Evolutionary conservation across 1,284 basidiomycete genomes (phyloP).

Genomic region (Pseudozyma thailandica): DNA sequence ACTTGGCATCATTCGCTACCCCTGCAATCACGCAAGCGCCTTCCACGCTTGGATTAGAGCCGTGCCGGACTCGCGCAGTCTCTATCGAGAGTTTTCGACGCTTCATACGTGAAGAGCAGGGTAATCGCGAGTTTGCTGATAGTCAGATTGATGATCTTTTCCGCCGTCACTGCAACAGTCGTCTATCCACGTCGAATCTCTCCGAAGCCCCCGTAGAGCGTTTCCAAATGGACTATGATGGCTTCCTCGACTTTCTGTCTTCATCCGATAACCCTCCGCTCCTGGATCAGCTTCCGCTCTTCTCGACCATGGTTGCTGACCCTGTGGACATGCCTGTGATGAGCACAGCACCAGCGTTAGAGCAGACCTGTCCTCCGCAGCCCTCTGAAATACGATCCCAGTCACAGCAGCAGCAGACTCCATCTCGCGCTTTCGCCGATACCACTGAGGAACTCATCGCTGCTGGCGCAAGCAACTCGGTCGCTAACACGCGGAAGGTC

Average conservation of each 20-base stretch:
- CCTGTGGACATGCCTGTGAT: slow-evolving; percentile 19
- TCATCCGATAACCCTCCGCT: slow-evolving; percentile 61
- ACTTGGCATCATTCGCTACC: slow-evolving; percentile 4
- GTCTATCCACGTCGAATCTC: slow-evolving; percentile 20
- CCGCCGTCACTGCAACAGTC: slow-evolving; percentile 38
- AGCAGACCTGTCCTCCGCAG: slow-evolving; percentile 1
- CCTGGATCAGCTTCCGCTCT: slow-evolving; percentile 43
- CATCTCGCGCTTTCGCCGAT: slow-evolving; percentile 40
- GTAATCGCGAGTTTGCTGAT: slow-evolving; percentile 34
- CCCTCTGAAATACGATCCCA: slow-evolving; percentile 3
- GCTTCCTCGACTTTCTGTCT: slow-evolving; percentile 59
- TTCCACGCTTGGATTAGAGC: slow-evolving; percentile 9
- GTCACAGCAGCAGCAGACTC: slow-evolving; percentile 19
- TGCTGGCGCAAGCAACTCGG: slow-evolving; percentile 35
- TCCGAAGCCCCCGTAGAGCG: slow-evolving; percentile 8
- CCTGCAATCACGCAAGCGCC: slow-evolving; percentile 3
- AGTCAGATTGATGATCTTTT: slow-evolving; percentile 38
- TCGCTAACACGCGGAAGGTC: slow-evolving; percentile 34
- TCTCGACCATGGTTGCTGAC: slow-evolving; percentile 42
- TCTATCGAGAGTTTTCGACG: slow-evolving; percentile 40
- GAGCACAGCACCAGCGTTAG: slow-evolving; percentile 2
- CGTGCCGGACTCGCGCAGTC: slow-evolving; percentile 25
- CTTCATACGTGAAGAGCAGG: slow-evolving; percentile 59
- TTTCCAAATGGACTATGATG: slow-evolving; percentile 47
- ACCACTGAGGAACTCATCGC: slow-evolving; percentile 43